phyloP scores from a whole-genome alignment of 805 yeast species.

The Barnettozyma sucrosica region DNA sequence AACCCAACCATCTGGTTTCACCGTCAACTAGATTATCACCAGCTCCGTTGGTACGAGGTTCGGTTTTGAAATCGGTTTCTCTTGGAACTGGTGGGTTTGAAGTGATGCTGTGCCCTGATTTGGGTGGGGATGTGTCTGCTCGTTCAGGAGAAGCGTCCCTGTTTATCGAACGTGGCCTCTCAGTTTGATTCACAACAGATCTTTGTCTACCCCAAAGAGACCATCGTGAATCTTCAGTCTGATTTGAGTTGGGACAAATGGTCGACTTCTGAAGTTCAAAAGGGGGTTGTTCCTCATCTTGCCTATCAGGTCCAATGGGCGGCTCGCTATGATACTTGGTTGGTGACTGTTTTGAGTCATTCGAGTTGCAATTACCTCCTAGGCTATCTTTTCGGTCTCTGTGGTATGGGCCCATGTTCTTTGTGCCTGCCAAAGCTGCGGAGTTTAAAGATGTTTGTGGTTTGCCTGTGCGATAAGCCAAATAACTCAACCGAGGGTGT shows the following conservation, averaged over 20 bases:
- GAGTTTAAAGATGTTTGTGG: background rate
- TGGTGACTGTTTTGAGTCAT: background rate
- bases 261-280: background rate
- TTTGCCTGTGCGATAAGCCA: background rate
- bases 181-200: background rate
- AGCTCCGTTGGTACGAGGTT: background rate
- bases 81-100: slow-evolving; percentile 1
- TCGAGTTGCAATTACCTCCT: background rate
- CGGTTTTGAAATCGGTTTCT: background rate
- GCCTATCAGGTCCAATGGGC: background rate
- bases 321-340: background rate
- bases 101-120: slow-evolving; percentile 1
- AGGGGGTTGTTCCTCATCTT: background rate
- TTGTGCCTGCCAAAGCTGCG: no score
- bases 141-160: background rate
- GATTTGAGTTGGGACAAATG: background rate
- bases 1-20: slow-evolving; percentile 18
- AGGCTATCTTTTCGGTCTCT: background rate
- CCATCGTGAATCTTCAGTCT: background rate
- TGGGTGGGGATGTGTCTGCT: slow-evolving; percentile 1
- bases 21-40: background rate
- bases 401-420: background rate
- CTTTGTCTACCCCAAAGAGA: background rate
- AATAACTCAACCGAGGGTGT: background rate
- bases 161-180: background rate